phyloP scores from a whole-genome alignment of 352 stramenopile genomes.

The Phytopythium oedochilum region DNA sequence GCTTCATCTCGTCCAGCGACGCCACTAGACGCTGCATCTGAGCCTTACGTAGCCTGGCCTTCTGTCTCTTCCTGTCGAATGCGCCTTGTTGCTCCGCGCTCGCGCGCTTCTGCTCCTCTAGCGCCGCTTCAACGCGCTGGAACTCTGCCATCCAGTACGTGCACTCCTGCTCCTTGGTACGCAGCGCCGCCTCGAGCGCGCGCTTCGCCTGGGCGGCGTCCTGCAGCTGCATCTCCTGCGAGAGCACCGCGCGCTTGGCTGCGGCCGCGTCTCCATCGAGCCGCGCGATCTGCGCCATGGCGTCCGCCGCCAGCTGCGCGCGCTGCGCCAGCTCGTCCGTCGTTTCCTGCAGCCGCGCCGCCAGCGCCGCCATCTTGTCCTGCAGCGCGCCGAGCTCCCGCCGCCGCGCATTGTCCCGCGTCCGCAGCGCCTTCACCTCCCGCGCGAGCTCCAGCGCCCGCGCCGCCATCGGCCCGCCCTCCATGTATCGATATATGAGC shows the following conservation, averaged over 20 bases:
- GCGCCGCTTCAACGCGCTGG: slow-evolving; percentile 21
- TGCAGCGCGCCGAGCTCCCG: slow-evolving; percentile 29
- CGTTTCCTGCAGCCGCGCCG: slow-evolving; percentile 40
- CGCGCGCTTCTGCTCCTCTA: slow-evolving; percentile 13
- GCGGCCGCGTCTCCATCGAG: slow-evolving; percentile 33
- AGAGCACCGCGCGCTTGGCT: slow-evolving; percentile 49
- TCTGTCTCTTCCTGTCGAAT: slow-evolving; percentile 19
- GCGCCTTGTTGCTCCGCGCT: slow-evolving; percentile 7
- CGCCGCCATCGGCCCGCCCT: slow-evolving; percentile 9
- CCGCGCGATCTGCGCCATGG: slow-evolving; percentile 32
- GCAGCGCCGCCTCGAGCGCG: slow-evolving; percentile 21
- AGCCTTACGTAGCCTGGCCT: slow-evolving; percentile 34
- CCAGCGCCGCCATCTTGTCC: slow-evolving; percentile 31
- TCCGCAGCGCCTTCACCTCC: slow-evolving; percentile 29
- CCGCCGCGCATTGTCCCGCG: slow-evolving; percentile 25
- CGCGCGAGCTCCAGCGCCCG: slow-evolving; percentile 26
- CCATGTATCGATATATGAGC: not conserved
- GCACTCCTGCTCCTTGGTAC: slow-evolving; percentile 33
- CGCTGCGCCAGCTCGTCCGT: slow-evolving; percentile 51
- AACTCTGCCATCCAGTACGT: slow-evolving; percentile 53
- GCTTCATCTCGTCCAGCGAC: slow-evolving; percentile 31
- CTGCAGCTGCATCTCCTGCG: slow-evolving; percentile 56
- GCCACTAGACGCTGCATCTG: slow-evolving; percentile 30
- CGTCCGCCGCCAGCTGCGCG: slow-evolving; percentile 44
- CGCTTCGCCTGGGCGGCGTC: slow-evolving; percentile 33